Conservation (phyloP, 345 rosid species). For the Salix arbutifolia region DNA sequence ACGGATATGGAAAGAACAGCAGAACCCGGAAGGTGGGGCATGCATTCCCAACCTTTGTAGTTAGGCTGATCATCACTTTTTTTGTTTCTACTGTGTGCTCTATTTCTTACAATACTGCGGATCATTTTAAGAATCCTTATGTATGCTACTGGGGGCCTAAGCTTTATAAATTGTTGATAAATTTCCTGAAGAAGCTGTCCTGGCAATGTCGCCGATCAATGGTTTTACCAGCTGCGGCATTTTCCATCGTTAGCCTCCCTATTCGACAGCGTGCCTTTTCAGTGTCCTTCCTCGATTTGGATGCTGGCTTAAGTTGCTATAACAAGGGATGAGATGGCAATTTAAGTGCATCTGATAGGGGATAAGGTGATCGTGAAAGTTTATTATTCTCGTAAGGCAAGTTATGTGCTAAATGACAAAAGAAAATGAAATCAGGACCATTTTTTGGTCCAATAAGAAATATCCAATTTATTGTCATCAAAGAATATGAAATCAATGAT, state of each 20-base stretch:
- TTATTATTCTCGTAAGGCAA: no score
- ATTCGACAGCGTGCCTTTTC: not conserved
- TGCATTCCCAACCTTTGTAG: constrained; percentile 87
- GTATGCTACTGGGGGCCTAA: constrained; percentile 1
- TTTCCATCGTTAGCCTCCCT: not conserved
- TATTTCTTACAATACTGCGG: constrained; percentile 9
- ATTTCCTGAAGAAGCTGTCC: not conserved
- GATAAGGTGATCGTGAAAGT: not conserved
- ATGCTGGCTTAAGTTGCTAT: not conserved
- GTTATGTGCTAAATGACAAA: not conserved
- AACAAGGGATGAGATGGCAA: not conserved
- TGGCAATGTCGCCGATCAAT: not conserved
- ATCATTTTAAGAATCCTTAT: constrained; percentile 4
- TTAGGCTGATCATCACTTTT: constrained; percentile 14
- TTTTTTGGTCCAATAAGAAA: no score
- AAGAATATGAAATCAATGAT: no score
- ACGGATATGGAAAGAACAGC: constrained; percentile 94
- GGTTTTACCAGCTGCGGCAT: not conserved
- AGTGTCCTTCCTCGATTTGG: not conserved
- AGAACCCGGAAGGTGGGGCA: constrained; percentile 72
- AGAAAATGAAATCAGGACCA: no score
- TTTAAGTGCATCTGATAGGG: not conserved
- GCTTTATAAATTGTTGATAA: constrained; percentile 6
- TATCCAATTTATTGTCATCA: no score
- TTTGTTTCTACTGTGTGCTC: not conserved